Evolutionary conservation across 2,329 filamentous ascomycete genomes (phyloP).

Genomic region (Clonostachys byssicola): DNA sequence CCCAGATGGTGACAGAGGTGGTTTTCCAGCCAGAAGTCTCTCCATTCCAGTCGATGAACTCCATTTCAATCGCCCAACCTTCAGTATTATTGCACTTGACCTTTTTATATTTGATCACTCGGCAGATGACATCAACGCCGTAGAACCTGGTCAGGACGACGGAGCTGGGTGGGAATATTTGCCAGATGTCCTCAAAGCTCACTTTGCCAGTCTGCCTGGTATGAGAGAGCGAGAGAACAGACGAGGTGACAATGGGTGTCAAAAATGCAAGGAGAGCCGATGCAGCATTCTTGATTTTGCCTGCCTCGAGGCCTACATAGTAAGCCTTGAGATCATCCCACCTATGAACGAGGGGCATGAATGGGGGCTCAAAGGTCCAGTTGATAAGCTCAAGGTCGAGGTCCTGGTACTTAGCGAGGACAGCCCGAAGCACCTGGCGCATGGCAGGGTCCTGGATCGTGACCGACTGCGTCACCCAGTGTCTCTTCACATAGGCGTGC

Average conservation of each 20-base stretch:
- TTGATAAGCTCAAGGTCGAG: slow-evolving; percentile 21
- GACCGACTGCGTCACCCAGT: slow-evolving; percentile 23
- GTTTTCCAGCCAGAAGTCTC: slow-evolving; percentile 17
- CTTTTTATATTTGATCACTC: slow-evolving; percentile 21
- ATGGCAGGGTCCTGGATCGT: slow-evolving; percentile 22
- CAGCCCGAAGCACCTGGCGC: slow-evolving; percentile 16
- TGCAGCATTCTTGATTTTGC: slow-evolving; percentile 1
- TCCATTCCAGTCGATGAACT: slow-evolving; percentile 30
- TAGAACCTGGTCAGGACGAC: slow-evolving; percentile 21
- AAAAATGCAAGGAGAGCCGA: slow-evolving; percentile 20
- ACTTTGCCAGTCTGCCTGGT: slow-evolving; percentile 21
- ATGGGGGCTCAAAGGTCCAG: slow-evolving; percentile 24
- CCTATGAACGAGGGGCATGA: slow-evolving; percentile 26
- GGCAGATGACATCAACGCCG: slow-evolving; percentile 26
- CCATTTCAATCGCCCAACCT: slow-evolving; percentile 17
- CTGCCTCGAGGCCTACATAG: neutral
- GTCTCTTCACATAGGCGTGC: slow-evolving; percentile 12
- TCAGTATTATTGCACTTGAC: slow-evolving; percentile 2
- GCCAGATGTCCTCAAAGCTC: slow-evolving; percentile 21
- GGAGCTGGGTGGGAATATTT: slow-evolving; percentile 25
- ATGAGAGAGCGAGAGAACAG: slow-evolving; percentile 13
- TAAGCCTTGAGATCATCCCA: slow-evolving; percentile 16
- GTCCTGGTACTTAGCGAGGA: slow-evolving; percentile 24
- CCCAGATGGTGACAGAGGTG: slow-evolving; percentile 12
- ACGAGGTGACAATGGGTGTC: slow-evolving; percentile 17